Percentiles rank a stretch among this genome's conserved stretches.
phyloP scores from a whole-genome alignment of 352 stramenopile genomes.

The Globisporangium carolinianum region DNA sequence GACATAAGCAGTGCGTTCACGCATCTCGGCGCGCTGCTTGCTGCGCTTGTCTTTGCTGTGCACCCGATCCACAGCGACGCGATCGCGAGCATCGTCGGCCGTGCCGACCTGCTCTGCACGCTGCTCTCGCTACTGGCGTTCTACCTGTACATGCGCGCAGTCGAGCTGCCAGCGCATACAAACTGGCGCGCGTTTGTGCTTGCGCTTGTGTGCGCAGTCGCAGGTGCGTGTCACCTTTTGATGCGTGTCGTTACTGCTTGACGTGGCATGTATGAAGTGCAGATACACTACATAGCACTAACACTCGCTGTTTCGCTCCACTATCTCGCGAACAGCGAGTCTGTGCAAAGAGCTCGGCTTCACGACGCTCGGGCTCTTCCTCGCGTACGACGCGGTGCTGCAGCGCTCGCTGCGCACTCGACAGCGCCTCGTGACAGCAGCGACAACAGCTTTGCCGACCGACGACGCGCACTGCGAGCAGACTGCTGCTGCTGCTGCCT shows the following conservation, averaged over 20 bases:
- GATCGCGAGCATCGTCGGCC: conserved; percentile 86
- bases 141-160: conserved; percentile 35
- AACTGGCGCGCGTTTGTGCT: conserved; percentile 14
- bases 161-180: conserved; percentile 1
- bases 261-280: neutral
- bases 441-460: neutral
- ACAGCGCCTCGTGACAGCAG: neutral
- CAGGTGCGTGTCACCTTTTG: conserved; percentile 9
- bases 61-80: conserved; percentile 90
- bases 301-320: neutral
- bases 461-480: no score
- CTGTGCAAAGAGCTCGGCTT: conserved; percentile 88
- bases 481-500: neutral
- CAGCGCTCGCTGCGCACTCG: conserved; percentile 17
- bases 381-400: conserved; percentile 35
- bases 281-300: no score
- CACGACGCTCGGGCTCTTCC: conserved; percentile 71
- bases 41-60: conserved; percentile 85
- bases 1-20: conserved; percentile 1
- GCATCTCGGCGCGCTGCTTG: conserved; percentile 15
- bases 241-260: neutral
- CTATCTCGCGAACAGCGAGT: conserved; percentile 20
- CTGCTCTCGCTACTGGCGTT: conserved; percentile 60
- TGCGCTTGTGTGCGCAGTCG: conserved; percentile 8
- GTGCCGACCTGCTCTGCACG: conserved; percentile 85